phyloP scores from a whole-genome alignment of 73 alveolate genomes.

The Halteria grandinella region DNA sequence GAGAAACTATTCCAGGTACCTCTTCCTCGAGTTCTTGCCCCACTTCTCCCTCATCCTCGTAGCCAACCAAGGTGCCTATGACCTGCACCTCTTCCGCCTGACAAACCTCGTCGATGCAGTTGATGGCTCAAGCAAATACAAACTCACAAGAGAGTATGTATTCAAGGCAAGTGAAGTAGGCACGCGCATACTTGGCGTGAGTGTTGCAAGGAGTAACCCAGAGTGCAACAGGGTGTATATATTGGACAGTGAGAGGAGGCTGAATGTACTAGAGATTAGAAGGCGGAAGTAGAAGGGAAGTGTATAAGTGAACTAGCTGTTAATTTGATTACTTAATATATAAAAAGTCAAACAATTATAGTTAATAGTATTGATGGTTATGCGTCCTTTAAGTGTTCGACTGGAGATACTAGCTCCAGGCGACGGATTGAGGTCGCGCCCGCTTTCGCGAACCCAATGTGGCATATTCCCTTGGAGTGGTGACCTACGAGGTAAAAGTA shows the following conservation, averaged over 20 bases:
- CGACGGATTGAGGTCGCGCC: no score
- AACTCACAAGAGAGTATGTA: constrained; percentile 28
- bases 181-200: constrained; percentile 28
- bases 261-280: constrained; percentile 28
- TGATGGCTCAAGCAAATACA: constrained; percentile 13
- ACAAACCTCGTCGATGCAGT: constrained; percentile 1
- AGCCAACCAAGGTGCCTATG: constrained; percentile 53
- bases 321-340: no score
- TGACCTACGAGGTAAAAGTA: no score
- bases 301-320: background rate
- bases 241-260: background rate
- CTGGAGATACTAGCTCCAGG: no score
- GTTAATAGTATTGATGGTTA: no score
- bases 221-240: constrained; percentile 12
- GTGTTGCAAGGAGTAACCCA: background rate
- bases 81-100: constrained; percentile 46
- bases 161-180: background rate
- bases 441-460: no score
- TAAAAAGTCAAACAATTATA: no score
- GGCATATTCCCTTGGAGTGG: no score
- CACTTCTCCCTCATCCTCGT: constrained; percentile 25
- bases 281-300: background rate
- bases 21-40: constrained; percentile 42
- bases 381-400: no score
- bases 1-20: constrained; percentile 29